Conservation (phyloP, 257 asterid genomes). For the Fraxinus excelsior region DNA sequence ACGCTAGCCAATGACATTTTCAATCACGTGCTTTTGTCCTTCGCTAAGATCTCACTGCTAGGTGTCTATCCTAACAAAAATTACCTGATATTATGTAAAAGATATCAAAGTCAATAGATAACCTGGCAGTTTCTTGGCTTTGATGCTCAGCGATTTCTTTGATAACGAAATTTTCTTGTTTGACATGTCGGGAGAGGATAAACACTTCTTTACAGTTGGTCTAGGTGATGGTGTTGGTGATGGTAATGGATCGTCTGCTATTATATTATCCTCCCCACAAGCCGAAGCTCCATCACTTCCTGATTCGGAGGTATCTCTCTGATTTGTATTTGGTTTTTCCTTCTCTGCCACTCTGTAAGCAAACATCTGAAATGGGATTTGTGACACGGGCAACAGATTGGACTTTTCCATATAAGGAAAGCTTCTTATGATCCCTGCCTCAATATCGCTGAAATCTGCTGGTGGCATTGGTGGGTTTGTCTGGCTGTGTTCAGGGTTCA, state of each 20-base stretch:
- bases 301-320: slow-evolving; percentile 61
- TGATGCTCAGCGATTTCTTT: slow-evolving; percentile 46
- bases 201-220: slow-evolving; percentile 24
- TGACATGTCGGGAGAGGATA: slow-evolving; percentile 41
- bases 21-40: no score
- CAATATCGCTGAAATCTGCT: slow-evolving; percentile 46
- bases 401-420: slow-evolving; percentile 20
- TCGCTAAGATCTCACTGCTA: no score
- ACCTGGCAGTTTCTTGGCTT: slow-evolving; percentile 40
- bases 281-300: slow-evolving; percentile 71
- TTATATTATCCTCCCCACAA: slow-evolving; percentile 48
- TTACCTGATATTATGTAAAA: background rate
- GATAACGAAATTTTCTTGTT: slow-evolving; percentile 43
- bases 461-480: slow-evolving; percentile 61
- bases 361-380: slow-evolving; percentile 78
- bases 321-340: slow-evolving; percentile 42
- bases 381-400: slow-evolving; percentile 32
- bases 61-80: no score
- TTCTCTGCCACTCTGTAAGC: slow-evolving; percentile 70
- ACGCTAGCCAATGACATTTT: no score
- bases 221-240: slow-evolving; percentile 23
- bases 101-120: background rate
- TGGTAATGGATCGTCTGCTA: slow-evolving; percentile 47
- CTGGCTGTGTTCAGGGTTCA: slow-evolving; percentile 56
- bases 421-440: slow-evolving; percentile 31